A percentile compares a stretch with the other conserved stretches of the same genome.
phyloP scores from a whole-genome alignment of 495 filamentous ascomycete species.

The Pseudotulostoma volvatum region DNA sequence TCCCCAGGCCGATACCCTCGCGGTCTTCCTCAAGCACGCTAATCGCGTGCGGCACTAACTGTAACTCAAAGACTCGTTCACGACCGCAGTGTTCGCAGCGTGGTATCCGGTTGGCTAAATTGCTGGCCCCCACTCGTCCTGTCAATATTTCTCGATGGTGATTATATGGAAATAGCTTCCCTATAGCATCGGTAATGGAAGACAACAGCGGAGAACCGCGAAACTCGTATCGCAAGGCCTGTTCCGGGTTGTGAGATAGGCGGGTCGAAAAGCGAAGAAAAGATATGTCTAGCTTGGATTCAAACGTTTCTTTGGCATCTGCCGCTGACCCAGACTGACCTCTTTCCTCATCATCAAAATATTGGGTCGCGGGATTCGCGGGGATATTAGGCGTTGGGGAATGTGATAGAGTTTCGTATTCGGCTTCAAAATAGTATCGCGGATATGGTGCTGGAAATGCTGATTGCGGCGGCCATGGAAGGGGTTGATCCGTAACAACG shows the following conservation, averaged over 20 bases:
- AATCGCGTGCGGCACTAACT: conserved; percentile 83
- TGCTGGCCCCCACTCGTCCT: conserved; percentile 4
- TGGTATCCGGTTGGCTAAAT: conserved; percentile 36
- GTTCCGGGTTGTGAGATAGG: conserved; percentile 80
- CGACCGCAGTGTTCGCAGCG: conserved; percentile 61
- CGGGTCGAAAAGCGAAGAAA: conserved; percentile 86
- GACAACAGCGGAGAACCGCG: conserved; percentile 68
- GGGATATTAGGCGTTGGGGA: conserved; percentile 28
- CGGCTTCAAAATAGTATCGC: conserved; percentile 70
- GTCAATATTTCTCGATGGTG: too few species aligned
- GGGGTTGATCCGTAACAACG: conserved; percentile 14
- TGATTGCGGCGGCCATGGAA: conserved; percentile 60
- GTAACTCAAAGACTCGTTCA: conserved; percentile 71
- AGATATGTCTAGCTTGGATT: conserved; percentile 65
- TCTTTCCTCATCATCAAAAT: conserved; percentile 30
- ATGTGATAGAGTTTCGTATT: conserved; percentile 63
- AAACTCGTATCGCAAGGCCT: conserved; percentile 87
- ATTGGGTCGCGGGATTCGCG: conserved; percentile 40
- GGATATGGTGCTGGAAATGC: conserved; percentile 56
- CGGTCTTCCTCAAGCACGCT: conserved; percentile 71
- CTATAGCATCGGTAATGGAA: conserved; percentile 55
- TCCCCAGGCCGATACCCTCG: conserved; percentile 37
- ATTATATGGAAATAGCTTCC: conserved; percentile 38
- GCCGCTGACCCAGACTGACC: conserved; percentile 30
- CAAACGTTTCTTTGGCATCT: conserved; percentile 72